Base-by-base conservation (phyloP, 2,329 filamentous ascomycete genomes). In the Anthostomella pinea region DNA sequence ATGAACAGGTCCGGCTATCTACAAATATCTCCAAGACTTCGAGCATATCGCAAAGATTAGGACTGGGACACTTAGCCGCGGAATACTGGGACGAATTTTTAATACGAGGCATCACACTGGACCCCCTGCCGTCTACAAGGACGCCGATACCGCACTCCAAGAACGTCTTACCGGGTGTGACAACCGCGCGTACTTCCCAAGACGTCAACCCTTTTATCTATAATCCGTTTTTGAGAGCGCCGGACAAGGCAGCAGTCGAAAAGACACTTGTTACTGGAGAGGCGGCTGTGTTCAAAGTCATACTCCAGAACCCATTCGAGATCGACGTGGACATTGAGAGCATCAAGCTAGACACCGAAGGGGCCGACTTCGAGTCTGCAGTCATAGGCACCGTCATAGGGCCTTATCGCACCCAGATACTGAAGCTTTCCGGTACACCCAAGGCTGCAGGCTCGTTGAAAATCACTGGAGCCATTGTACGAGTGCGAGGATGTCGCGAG, bases 1-100 rank as follows among this genome's bases (percentile, higher is more conserved):
- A 97, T 38, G 93, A 97, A 56, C 93, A 98, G 63, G 70, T 85
- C 15, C 80, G 85, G 17, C 69, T 97, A n/a, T 74, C 83, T 30
- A 86, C 85, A 28, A 95, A 91, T 50, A 90, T 98, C 41, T 79
- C 83, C 22, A 85, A 91, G 45, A 95, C 90, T 1, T 79, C 90
- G 19, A 78, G 73, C 20, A 78, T 93, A n/a, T 83, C 86, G 1
- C 78, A 77, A 42, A 82, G 85, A 41, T 65, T 96, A 17, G 89
- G 89, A 1, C 66, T 89, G 18, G 68, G 75, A 5, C 66, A 83
- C 38, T 64, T 91, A 26, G 74, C 81, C 34, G 89, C 88, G 5
- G 85, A 93, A 50, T 98, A 96, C 58, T 98, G 93, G 93, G 93
- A 98, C 59, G 88, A 95, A 54, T 97, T 97, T 52, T 70, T 98